Evolutionary conservation across 2,329 filamentous ascomycete species (phyloP).

Genomic region (Plenodomus lindquistii): DNA sequence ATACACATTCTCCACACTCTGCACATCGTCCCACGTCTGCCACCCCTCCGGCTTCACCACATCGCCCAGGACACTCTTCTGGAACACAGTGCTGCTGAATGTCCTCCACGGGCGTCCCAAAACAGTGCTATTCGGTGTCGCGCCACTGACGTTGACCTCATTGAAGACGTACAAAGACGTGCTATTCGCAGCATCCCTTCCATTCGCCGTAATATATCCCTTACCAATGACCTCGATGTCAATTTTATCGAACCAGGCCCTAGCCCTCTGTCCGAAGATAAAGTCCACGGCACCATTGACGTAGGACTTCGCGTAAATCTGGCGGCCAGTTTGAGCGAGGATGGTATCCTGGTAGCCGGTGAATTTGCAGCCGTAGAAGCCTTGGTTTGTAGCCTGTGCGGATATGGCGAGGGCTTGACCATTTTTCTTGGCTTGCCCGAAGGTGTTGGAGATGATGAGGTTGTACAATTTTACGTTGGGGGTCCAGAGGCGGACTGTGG

Average conservation of each 20-base stretch:
- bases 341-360: constrained; percentile 60
- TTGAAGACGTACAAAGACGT: constrained; percentile 58
- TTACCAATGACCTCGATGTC: constrained; percentile 20
- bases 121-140: constrained; percentile 45
- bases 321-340: constrained; percentile 48
- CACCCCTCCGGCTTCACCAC: constrained; percentile 64
- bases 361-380: constrained; percentile 59
- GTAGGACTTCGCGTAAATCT: constrained; percentile 58
- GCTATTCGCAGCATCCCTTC: constrained; percentile 18
- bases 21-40: constrained; percentile 37
- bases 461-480: constrained; percentile 62
- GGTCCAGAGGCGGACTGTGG: constrained; percentile 50
- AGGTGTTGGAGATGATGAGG: constrained; percentile 56
- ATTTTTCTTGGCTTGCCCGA: constrained; percentile 13
- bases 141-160: constrained; percentile 48
- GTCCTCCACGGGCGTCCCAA: constrained; percentile 56
- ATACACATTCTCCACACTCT: constrained; percentile 16
- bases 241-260: constrained; percentile 52
- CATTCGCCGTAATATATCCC: constrained; percentile 28
- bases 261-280: constrained; percentile 55
- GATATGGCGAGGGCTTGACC: constrained; percentile 55
- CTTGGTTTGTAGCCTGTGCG: constrained; percentile 54
- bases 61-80: constrained; percentile 53
- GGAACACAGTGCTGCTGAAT: constrained; percentile 54
- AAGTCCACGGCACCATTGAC: constrained; percentile 63